phyloP scores from a whole-genome alignment of 2,329 filamentous ascomycete species.

The Ophidiomyces ophidiicola region DNA sequence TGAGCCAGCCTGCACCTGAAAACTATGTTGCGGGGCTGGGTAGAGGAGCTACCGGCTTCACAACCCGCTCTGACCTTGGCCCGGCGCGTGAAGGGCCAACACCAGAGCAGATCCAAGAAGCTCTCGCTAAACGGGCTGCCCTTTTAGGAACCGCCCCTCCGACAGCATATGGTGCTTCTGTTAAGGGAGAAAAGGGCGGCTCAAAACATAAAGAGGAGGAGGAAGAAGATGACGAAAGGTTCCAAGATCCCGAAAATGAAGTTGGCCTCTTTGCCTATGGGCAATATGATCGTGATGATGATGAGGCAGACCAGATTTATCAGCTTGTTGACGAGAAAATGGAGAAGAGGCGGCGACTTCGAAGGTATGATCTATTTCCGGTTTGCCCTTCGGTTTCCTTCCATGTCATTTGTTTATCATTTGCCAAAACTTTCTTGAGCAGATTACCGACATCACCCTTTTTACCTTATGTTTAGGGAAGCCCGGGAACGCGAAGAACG shows the following conservation, averaged over 20 bases:
- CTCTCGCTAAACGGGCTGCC: constrained; percentile 83
- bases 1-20: constrained; percentile 72
- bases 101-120: constrained; percentile 96
- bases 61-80: constrained; percentile 89
- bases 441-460: constrained; percentile 63
- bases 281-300: constrained; percentile 92
- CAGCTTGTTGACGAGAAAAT: constrained; percentile 94
- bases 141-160: constrained; percentile 62
- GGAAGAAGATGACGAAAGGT: constrained; percentile 66
- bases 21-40: constrained; percentile 94
- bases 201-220: constrained; percentile 54
- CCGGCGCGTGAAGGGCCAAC: constrained; percentile 90
- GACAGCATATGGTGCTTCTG: constrained; percentile 56
- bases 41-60: constrained; percentile 95
- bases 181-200: constrained; percentile 50
- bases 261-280: constrained; percentile 90
- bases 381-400: constrained; percentile 15
- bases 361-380: constrained; percentile 54
- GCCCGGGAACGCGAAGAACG: constrained; percentile 79
- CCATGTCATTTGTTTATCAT: constrained; percentile 50
- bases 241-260: constrained; percentile 94
- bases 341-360: constrained; percentile 72
- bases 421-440: constrained; percentile 50
- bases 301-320: constrained; percentile 94
- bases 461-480: constrained; percentile 61